Evolutionary conservation across 2,329 filamentous ascomycete species (phyloP).

Genomic region (Aspergillus bombycis): DNA sequence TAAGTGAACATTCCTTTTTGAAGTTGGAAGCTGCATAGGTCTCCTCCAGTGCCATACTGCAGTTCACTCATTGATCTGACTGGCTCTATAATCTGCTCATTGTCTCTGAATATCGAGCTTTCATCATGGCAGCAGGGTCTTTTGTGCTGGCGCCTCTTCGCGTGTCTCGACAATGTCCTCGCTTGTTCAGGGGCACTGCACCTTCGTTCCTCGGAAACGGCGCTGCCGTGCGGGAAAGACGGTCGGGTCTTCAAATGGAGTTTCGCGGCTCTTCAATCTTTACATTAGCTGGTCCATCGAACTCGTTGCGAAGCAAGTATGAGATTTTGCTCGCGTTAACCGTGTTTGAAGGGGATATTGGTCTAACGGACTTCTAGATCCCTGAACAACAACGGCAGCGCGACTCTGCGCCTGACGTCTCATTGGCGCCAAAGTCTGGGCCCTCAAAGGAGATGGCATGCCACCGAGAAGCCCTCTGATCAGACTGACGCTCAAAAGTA

Average conservation of each 20-base stretch:
- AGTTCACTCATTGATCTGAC: background rate
- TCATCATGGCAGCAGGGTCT: slow-evolving; percentile 20
- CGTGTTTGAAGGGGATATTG: background rate
- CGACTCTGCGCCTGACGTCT: background rate
- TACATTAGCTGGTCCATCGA: slow-evolving; percentile 8
- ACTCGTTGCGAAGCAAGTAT: slow-evolving; percentile 6
- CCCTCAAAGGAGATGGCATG: background rate
- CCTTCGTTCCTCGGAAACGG: background rate
- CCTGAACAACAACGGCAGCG: background rate
- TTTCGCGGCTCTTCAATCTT: slow-evolving; percentile 10
- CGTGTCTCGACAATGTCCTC: slow-evolving; percentile 13
- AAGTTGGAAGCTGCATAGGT: background rate
- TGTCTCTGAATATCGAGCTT: background rate
- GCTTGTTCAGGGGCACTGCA: slow-evolving; percentile 4
- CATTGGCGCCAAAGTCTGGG: background rate
- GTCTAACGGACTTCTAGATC: background rate
- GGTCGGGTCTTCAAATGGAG: slow-evolving; percentile 7
- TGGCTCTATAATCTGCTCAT: background rate
- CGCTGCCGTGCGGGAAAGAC: slow-evolving; percentile 5
- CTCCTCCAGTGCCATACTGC: background rate
- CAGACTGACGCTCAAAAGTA: slow-evolving; percentile 23
- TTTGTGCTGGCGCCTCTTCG: slow-evolving; percentile 15
- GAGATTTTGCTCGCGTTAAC: background rate
- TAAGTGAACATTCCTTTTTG: background rate
- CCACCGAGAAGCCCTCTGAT: slow-evolving; percentile 25